Evolutionary conservation across 805 yeast species (phyloP), one percentile per base, ranked within the genome.

Genomic region (Ogataea glucozyma): DNA sequence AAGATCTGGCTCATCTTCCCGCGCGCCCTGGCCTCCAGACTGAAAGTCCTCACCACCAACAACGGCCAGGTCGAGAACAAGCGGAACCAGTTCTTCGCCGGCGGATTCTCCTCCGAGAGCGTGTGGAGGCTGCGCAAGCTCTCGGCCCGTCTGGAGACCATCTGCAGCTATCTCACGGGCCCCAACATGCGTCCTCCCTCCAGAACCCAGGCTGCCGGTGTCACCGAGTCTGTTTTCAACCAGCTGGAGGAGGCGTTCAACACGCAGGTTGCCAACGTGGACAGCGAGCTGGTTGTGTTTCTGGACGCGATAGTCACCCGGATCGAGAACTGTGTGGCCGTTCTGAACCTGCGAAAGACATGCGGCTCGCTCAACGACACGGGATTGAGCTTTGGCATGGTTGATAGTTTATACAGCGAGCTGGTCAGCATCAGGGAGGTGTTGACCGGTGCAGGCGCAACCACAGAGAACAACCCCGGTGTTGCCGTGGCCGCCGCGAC

Each of bases 1-100:
- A 75, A 75, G 27, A 83, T 93, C 12, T 86, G 95, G 18, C 71
- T 88, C 35, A 78, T 81, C 0, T 90, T 83, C 67, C 95, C 98
- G 2, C 70, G 71, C 42, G 69, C 72, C 20, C 67, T 90, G 43
- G 73, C 72, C 3, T 68, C 83, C 3, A 74, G 98, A 52, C 75
- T 75, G 63, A 78, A 76, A 41, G 47, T 62, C n/a, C 31, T 59
- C 31, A 52, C 53, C 3, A 50, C 31, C 20, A 66, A 51, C 43
- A 72, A 67, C 31, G 62, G 69, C 20, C 58, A 64, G 27, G 64
- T 58, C 24, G 52, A 53, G 9, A 57, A 52, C 38, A 59, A 52
- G 30, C 46, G 54, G 16, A 55, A 52, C 39, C 53, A 51, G 43
- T 47, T 57, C 14, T 49, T 52, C 14, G 55, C 58, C 27, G 60